Percentiles rank a stretch among this genome's conserved stretches.
Conservation (phyloP, 1,284 basidiomycete species). For the Cystobasidium pallidum region DNA sequence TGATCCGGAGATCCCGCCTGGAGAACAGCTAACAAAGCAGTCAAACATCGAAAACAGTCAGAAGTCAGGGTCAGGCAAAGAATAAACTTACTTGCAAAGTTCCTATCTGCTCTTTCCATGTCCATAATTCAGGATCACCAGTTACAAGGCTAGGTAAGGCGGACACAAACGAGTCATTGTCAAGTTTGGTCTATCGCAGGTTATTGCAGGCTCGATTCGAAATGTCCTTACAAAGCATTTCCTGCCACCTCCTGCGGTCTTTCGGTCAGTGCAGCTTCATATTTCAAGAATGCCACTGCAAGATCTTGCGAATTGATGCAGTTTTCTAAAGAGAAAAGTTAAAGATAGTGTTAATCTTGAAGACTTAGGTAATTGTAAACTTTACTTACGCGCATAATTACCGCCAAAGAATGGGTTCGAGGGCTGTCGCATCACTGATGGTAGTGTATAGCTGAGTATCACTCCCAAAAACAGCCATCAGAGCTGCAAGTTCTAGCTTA, state of each 20-base stretch:
- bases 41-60: not conserved
- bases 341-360: not conserved
- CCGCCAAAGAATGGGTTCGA: conserved; percentile 7
- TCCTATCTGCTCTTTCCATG: conserved; percentile 33
- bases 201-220: no score
- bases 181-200: no score
- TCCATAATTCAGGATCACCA: conserved; percentile 29
- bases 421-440: conserved; percentile 20
- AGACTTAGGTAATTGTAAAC: not conserved
- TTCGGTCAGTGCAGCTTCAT: conserved; percentile 29
- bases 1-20: not conserved
- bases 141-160: conserved; percentile 26
- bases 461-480: not conserved
- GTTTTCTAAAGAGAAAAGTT: conserved; percentile 8
- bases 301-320: conserved; percentile 39
- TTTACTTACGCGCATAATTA: conserved; percentile 11
- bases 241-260: conserved; percentile 37
- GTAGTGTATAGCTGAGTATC: not conserved
- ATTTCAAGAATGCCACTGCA: conserved; percentile 29
- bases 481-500: not conserved
- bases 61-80: not conserved
- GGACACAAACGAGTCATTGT: not conserved
- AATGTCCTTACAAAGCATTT: conserved; percentile 42
- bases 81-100: conserved; percentile 22
- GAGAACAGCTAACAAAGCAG: conserved; percentile 25